phyloP scores from a whole-genome alignment of 371 early-diverging fungal species.

The Mortierella sp. region DNA sequence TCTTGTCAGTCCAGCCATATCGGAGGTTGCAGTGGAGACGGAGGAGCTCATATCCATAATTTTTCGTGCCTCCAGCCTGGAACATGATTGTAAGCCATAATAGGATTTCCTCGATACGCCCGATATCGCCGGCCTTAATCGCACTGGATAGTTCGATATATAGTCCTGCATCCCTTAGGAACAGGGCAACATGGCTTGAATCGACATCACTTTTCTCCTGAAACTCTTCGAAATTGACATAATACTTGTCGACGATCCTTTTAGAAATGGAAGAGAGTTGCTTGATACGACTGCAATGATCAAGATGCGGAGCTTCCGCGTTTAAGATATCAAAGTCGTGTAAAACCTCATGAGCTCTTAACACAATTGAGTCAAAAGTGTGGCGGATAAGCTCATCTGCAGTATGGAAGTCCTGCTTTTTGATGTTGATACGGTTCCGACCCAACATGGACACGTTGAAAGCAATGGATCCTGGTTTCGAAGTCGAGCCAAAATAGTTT shows the following conservation, averaged over 20 bases:
- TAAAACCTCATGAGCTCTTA: too few relatives aligned
- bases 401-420: conserved; percentile 18
- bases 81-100: not conserved
- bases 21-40: not conserved
- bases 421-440: conserved; percentile 7
- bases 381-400: conserved; percentile 21
- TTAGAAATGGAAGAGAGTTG: too few relatives aligned
- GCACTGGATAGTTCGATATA: not conserved
- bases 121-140: not conserved
- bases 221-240: too few relatives aligned
- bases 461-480: conserved; percentile 9
- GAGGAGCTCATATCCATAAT: not conserved
- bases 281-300: too few relatives aligned
- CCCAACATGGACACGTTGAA: not conserved
- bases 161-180: not conserved
- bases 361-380: conserved; percentile 12
- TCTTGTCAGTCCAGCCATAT: not conserved
- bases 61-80: not conserved
- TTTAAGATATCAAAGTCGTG: too few relatives aligned
- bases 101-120: not conserved
- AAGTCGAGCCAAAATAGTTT: conserved; percentile 6
- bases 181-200: not conserved
- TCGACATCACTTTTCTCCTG: too few relatives aligned
- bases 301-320: too few relatives aligned
- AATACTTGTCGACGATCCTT: too few relatives aligned